Evolutionary conservation across 2,329 filamentous ascomycete genomes (phyloP).

Genomic region (Colletotrichum chrysophilum): DNA sequence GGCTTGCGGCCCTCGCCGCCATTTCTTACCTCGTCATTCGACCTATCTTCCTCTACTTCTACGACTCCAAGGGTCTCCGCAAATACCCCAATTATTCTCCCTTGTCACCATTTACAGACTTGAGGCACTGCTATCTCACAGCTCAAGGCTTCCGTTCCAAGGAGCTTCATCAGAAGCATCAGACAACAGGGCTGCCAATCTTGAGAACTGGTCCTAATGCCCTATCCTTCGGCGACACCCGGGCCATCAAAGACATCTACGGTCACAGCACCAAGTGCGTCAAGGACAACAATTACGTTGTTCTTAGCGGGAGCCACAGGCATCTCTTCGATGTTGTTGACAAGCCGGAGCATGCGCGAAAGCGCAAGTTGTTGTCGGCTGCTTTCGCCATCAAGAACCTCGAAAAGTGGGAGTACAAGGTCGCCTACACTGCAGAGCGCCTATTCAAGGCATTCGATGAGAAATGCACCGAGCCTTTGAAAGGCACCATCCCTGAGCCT

Average conservation of each 20-base stretch:
- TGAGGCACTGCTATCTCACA: background rate
- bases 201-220: conserved; percentile 49
- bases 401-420: conserved; percentile 59
- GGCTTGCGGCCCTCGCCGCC: background rate
- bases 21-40: background rate
- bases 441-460: conserved; percentile 49
- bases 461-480: conserved; percentile 41
- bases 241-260: conserved; percentile 55
- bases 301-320: conserved; percentile 48
- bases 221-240: conserved; percentile 43
- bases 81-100: background rate
- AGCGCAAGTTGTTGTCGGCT: conserved; percentile 53
- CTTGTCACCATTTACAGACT: background rate
- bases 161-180: background rate
- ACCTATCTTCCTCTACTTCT: background rate
- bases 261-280: conserved; percentile 54
- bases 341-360: conserved; percentile 54
- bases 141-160: background rate
- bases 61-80: background rate
- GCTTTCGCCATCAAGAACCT: conserved; percentile 60
- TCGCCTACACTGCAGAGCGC: conserved; percentile 53
- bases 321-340: conserved; percentile 59
- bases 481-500: conserved; percentile 29
- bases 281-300: conserved; percentile 40
- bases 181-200: conserved; percentile 31